Evolutionary conservation across 306 rosid genomes (phyloP).

Genomic region (Citrullus mucosospermus): DNA sequence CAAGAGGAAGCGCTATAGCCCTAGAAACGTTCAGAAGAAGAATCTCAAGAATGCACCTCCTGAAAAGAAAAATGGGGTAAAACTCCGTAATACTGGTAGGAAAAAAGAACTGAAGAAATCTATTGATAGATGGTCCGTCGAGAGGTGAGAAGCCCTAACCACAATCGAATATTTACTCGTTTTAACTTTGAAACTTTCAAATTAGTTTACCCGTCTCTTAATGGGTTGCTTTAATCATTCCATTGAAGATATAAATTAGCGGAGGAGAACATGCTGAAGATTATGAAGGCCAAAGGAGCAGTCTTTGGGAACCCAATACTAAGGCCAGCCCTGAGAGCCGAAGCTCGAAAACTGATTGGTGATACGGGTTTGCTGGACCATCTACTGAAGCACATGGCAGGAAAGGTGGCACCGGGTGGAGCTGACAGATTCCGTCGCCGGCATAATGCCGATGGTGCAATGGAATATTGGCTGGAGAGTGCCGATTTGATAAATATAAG

Average conservation of each 20-base stretch:
- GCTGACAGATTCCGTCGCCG: conserved; percentile 58
- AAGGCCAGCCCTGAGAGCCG: conserved; percentile 60
- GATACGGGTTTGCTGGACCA: conserved; percentile 91
- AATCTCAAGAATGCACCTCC: conserved; percentile 12
- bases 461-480: conserved; percentile 91
- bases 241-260: conserved; percentile 55
- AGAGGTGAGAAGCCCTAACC: conserved; percentile 16
- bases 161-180: neutral
- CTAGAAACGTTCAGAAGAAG: conserved; percentile 11
- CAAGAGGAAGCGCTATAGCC: conserved; percentile 21
- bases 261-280: conserved; percentile 63
- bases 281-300: conserved; percentile 58
- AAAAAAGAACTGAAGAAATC: conserved; percentile 27
- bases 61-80: conserved; percentile 21
- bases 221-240: neutral
- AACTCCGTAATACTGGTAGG: conserved; percentile 14
- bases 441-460: conserved; percentile 79
- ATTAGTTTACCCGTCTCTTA: neutral
- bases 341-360: conserved; percentile 73
- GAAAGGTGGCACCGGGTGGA: conserved; percentile 79
- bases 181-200: neutral
- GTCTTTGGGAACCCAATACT: conserved; percentile 51
- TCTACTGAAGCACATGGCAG: conserved; percentile 90
- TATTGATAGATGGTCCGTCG: conserved; percentile 44
- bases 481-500: conserved; percentile 60